Evolutionary conservation across 116 monocot genomes (phyloP), one percentile per base, ranked within the genome.

Genomic region (Dioscorea cayenensis): DNA sequence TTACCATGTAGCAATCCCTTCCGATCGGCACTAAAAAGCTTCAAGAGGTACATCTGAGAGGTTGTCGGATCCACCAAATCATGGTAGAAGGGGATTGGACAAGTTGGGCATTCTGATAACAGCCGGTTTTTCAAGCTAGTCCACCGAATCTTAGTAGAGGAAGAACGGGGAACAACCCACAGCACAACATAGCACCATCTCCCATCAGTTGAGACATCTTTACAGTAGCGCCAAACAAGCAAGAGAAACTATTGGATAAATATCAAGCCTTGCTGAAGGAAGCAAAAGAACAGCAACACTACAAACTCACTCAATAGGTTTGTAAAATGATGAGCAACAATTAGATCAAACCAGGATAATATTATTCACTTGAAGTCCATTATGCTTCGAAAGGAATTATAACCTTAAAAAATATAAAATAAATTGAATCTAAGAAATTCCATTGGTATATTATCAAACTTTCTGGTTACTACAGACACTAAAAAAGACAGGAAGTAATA

Each of bases 1-100:
- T 79, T 86, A 97, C 97, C 97, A 73, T 97, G 97, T 52, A 97
- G 67, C 50, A 93, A 72, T 48, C 90, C 97, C 70, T 90, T 93
- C 22, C 86, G 81, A 70, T 97, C 83, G 2, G 80, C 62, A 16
- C 88, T 93, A 69, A 88, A 86, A 36, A 97, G 72, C 77, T 92
- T 97, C 72, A 97, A 52, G n/a, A 92, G 93, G 64, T 88, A 92
- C 21, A 86, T 63, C 25, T 82, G 86, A 68, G 84, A 70, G 67
- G 71, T 66, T 3, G 73, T 28, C 0, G 92, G 88, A 18, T 32
- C 75, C 43, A 61, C 65, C 51, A 82, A 36, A 43, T 82, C 84
- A 20, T 75, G 77, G 66, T 88, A 94, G 75, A 62, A 62, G 21
- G 25, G 62, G 25, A 62, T 62, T 9, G 22, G 62, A 20, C 62